A percentile compares a stretch with the other conserved stretches of the same genome.
phyloP scores from a whole-genome alignment of 768 basidiomycete genomes.

The Multifurca ochricompacta region DNA sequence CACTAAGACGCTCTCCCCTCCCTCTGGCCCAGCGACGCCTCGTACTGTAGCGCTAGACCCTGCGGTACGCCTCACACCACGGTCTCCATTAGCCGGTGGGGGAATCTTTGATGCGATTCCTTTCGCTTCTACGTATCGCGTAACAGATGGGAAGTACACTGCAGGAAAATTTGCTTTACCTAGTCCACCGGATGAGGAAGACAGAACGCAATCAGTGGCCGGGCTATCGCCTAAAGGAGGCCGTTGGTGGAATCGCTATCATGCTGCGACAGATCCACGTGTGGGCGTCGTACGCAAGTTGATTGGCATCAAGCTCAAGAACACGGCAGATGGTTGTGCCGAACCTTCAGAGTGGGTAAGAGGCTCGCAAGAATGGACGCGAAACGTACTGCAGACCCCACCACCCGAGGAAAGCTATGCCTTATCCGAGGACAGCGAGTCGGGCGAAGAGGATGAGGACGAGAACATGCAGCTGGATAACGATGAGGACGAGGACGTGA shows the following conservation, averaged over 20 bases:
- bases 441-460: constrained; percentile 34
- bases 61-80: constrained; percentile 22
- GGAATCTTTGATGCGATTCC: constrained; percentile 63
- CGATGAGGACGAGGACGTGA: constrained; percentile 24
- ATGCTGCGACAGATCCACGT: constrained; percentile 61
- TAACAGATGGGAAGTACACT: constrained; percentile 66
- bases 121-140: constrained; percentile 55
- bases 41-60: constrained; percentile 7
- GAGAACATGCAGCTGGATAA: constrained; percentile 33
- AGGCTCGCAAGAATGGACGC: constrained; percentile 43
- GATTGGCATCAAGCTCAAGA: constrained; percentile 64
- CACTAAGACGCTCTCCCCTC: constrained; percentile 37
- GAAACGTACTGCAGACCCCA: constrained; percentile 23
- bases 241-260: constrained; percentile 49
- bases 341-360: constrained; percentile 35
- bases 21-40: constrained; percentile 14
- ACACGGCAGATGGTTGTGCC: constrained; percentile 28
- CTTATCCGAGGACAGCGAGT: constrained; percentile 28
- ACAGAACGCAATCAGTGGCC: constrained; percentile 20
- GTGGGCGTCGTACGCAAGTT: constrained; percentile 60
- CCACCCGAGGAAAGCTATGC: constrained; percentile 29
- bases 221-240: constrained; percentile 29
- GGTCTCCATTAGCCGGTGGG: constrained; percentile 21
- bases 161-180: constrained; percentile 67
- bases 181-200: constrained; percentile 48